A percentile compares a stretch with the other conserved stretches of the same genome.
These are phyloP conservation scores for Coccinonectria pachysandricola DNA, from an alignment of 2,329 filamentous ascomycete genomes.

Conservation along the genomic window DNA sequence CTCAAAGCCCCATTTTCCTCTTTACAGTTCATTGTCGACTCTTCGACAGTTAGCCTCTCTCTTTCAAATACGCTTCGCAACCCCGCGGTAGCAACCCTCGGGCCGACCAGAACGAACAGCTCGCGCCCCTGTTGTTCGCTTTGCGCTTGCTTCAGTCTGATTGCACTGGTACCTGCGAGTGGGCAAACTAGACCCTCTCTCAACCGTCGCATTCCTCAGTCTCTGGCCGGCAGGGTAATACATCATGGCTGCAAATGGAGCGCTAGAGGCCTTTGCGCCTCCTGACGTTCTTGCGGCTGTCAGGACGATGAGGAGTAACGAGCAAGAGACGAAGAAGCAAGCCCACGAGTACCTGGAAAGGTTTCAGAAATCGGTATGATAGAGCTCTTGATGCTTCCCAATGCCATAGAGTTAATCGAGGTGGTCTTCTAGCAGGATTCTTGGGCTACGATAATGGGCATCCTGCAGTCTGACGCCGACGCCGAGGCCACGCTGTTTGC, in stretches of 20 bases:
- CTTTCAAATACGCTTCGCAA: too few species aligned
- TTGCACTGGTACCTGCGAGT: too few species aligned
- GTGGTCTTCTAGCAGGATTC: constrained; percentile 61
- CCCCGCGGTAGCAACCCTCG: too few species aligned
- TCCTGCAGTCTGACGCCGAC: constrained; percentile 73
- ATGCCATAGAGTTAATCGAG: too few species aligned
- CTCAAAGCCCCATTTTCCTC: constrained; percentile 5
- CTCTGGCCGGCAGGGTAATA: constrained; percentile 10
- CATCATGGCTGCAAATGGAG: constrained; percentile 56
- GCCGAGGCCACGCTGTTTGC: constrained; percentile 88
- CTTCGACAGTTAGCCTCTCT: too few species aligned
- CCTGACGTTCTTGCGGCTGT: constrained; percentile 71
- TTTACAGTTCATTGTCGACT: too few species aligned
- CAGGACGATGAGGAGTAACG: constrained; percentile 80
- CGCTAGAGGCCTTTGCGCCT: constrained; percentile 65
- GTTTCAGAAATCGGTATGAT: constrained; percentile 89
- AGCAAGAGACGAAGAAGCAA: constrained; percentile 74
- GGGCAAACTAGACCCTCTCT: too few species aligned
- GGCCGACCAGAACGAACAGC: too few species aligned
- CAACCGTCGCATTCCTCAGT: too few species aligned
- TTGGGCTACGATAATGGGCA: constrained; percentile 79
- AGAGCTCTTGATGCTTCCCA: too few species aligned
- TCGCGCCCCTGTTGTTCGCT: too few species aligned
- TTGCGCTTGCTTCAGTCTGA: too few species aligned
- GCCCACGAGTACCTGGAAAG: constrained; percentile 85